Base-by-base conservation (phyloP, 768 basidiomycete genomes). In the Boletus eberwhitei region DNA sequence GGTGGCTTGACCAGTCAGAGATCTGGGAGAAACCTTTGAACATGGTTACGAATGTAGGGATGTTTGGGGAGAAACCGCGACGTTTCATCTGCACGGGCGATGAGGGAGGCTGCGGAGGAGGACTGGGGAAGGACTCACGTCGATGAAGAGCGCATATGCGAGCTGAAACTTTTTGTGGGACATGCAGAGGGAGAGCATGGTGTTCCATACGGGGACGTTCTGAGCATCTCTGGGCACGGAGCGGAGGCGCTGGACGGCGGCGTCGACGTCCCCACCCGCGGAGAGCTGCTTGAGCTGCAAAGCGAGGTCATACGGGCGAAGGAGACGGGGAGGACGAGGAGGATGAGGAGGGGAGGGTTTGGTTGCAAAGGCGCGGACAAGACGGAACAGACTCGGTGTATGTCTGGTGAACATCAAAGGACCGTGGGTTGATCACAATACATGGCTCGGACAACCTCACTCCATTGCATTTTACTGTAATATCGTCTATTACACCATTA, bases 151-250 rank as follows among this genome's bases (percentile, higher is more conserved):
- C n/a, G 77, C 67, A 58, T 84, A 88, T 0, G 80, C 81, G 32
- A 87, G 70, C 36, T 83, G 78, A 64, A 76, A 86, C 40, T 79
- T 78, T 54, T 77, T 70, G 17, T 71, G 79, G 38, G 81, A 77
- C 74, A 88, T 73, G 45, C 80, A 79, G 49, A 84, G 78, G 73
- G 79, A 82, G 37, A 93, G 85, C 61, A 93, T 67, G 3, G 85
- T 88, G 59, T 91, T 91, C 91, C 91, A 93, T 8, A 87, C 84
- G 12, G 79, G 75, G 2, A 81, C 74, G 59, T 90, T 92, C 64
- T 89, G 87, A 0, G 89, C 85, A 59, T 86, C 87, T 45, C 81
- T 73, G 22, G 91, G 88, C 19, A 84, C 74, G 37, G 78, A 82
- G 63, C 86, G 81, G n/a, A 93, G 76, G 70, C 84, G 79, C 24